These are phyloP conservation scores for Solanum medicagineum DNA, from an alignment of 257 asterid species.

Conservation along the genomic window DNA sequence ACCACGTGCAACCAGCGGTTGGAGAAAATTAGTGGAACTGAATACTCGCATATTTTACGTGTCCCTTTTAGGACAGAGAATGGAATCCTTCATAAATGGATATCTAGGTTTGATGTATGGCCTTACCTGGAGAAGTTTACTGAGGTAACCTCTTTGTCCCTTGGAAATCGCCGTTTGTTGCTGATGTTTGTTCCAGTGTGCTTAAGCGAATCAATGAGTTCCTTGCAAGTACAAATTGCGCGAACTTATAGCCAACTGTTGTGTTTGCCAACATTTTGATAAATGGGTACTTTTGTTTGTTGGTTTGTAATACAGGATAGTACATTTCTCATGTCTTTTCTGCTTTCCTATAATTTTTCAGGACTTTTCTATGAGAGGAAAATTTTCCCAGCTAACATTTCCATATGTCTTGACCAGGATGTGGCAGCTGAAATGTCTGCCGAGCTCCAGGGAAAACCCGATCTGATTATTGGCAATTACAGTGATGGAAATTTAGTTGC, in stretches of 20 bases:
- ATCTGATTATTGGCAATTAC: constrained; percentile 85
- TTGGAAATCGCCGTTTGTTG: not conserved
- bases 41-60: constrained; percentile 79
- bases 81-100: constrained; percentile 85
- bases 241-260: not conserved
- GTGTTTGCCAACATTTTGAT: not conserved
- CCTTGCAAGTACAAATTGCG: not conserved
- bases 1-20: constrained; percentile 91
- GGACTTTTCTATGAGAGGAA: not conserved
- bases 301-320: not conserved
- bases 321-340: not conserved
- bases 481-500: constrained; percentile 99
- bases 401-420: constrained; percentile 31
- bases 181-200: not conserved
- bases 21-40: constrained; percentile 77
- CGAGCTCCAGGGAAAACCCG: constrained; percentile 86
- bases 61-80: constrained; percentile 77
- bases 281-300: not conserved
- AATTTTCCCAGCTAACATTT: not conserved
- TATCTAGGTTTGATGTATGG: constrained; percentile 97
- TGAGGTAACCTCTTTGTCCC: constrained; percentile 32
- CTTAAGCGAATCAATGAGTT: not conserved
- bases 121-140: constrained; percentile 89
- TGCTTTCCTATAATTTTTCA: not conserved
- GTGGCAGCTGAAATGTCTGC: constrained; percentile 74